Percentiles rank a stretch among this genome's conserved stretches.
Evolutionary conservation across 495 filamentous ascomycete genomes (phyloP).

Genomic region (Xylaria curta): DNA sequence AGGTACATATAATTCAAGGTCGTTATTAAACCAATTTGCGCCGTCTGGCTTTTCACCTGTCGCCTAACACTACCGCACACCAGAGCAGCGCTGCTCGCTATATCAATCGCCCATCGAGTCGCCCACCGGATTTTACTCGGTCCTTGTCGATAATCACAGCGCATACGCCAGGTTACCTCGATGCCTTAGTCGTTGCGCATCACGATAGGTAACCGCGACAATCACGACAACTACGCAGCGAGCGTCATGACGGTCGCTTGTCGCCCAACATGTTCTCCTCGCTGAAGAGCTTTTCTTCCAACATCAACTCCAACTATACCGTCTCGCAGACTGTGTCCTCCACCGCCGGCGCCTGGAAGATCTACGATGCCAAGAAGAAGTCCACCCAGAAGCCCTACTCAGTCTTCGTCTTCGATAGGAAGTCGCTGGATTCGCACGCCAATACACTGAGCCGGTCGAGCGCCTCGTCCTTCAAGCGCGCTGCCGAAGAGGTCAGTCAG

Average conservation of each 20-base stretch:
- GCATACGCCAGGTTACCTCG: neutral
- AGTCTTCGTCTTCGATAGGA: slow-evolving; percentile 93
- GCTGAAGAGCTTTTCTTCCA: slow-evolving; percentile 85
- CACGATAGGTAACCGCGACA: neutral
- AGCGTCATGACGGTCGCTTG: slow-evolving; percentile 39
- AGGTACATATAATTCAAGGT: neutral
- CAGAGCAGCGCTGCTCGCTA: neutral
- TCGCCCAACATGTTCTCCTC: slow-evolving; percentile 79
- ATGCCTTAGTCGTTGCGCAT: neutral
- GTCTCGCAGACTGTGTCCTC: slow-evolving; percentile 72
- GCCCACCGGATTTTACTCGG: neutral
- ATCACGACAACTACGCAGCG: neutral
- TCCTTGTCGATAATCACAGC: too few species aligned
- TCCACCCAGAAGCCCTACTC: slow-evolving; percentile 85
- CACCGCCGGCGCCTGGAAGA: slow-evolving; percentile 91
- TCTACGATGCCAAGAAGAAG: slow-evolving; percentile 97
- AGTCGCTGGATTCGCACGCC: slow-evolving; percentile 75
- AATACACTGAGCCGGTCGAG: slow-evolving; percentile 59
- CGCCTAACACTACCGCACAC: neutral
- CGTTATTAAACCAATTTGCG: neutral
- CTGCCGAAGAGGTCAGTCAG: slow-evolving; percentile 71
- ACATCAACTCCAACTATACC: slow-evolving; percentile 90
- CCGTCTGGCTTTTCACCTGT: neutral
- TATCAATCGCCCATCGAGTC: neutral
- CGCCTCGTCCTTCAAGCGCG: slow-evolving; percentile 72